Evolutionary conservation across 2,329 filamentous ascomycete genomes (phyloP).

Genomic region (Chaetomiaceae sp.): DNA sequence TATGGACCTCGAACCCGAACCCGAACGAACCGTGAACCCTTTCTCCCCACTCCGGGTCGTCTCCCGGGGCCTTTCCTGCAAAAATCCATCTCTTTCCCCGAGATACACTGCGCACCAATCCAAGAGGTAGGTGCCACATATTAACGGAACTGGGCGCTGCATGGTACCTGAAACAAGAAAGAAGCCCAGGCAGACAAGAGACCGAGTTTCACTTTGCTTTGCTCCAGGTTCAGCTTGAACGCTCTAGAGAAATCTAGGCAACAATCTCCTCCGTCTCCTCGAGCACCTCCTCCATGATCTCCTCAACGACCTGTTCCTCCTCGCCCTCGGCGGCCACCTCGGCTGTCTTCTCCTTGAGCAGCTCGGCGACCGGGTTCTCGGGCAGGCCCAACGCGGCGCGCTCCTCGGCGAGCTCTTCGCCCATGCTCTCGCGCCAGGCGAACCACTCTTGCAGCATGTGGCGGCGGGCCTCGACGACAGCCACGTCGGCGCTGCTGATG

Average conservation of each 20-base stretch:
- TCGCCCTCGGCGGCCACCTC: conserved; percentile 57
- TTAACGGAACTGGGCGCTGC: too few relatives aligned
- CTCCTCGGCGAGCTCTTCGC: conserved; percentile 69
- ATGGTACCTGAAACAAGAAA: too few relatives aligned
- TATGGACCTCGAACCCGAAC: too few relatives aligned
- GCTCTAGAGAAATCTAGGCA: conserved; percentile 22
- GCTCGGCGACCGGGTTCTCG: conserved; percentile 58
- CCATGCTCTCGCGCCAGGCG: conserved; percentile 72
- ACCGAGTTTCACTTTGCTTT: background rate
- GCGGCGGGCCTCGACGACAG: conserved; percentile 84
- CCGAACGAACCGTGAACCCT: too few relatives aligned
- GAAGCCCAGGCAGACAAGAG: background rate
- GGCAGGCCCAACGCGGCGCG: conserved; percentile 63
- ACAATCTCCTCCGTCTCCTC: conserved; percentile 81
- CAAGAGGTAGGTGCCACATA: too few relatives aligned
- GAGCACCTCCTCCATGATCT: conserved; percentile 77
- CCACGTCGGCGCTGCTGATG: conserved; percentile 88
- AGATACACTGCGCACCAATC: too few relatives aligned
- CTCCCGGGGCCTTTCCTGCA: too few relatives aligned
- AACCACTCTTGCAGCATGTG: conserved; percentile 83
- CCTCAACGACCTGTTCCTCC: conserved; percentile 77
- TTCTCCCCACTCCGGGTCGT: too few relatives aligned
- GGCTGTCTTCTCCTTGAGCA: conserved; percentile 54
- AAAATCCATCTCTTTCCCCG: too few relatives aligned
- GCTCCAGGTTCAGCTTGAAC: background rate